Base-by-base conservation (phyloP, 208 protist genomes). In the Acanthamoeba healyi region DNA sequence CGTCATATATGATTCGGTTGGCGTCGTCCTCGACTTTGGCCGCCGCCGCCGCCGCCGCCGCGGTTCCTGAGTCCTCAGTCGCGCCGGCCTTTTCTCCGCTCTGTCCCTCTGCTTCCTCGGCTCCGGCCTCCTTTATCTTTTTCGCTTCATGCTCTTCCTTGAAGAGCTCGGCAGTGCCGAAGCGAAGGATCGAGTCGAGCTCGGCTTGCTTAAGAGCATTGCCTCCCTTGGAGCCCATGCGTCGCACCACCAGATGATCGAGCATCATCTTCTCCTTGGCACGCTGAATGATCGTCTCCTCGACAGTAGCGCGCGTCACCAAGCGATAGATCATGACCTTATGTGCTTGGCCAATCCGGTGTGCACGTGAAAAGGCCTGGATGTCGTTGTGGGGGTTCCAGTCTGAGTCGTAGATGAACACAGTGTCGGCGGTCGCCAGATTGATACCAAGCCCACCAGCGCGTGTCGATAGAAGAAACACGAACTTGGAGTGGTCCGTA, bases 361-460 rank as follows among this genome's bases (percentile, higher is more conserved):
- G 99, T 2, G 98, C 98, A 44, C 99, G 97, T 14, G 97, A 97
- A 74, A 97, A 95, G 0, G 88, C 98, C 98, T 99, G 99, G 7
- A 99, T 95, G 94, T 99, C 99, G 61, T 99, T 99, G 95, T 99
- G 99, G 22, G 99, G 99, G 94, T 99, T 99, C 94, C 94, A 98
- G 89, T 96, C 95, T 44, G 61, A 96, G 94, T 99, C 99, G 95
- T 99, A 99, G 40, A 99, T 98, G 44, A 99, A 97, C 10, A 99
- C 99, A 29, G 99, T 99, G 95, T 99, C 99, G 22, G 99, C 99
- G 2, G 98, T 98, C 1, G 98, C 98, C 46, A 99, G 98, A 95
- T 99, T 99, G 63, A 99, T 98, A 34, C 92, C 99, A 24, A 99
- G 98, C 12, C 99, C 99, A 29, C 98, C 99, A 54, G 99, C 98